These are phyloP conservation scores for Phytophthora syringae DNA, from an alignment of 352 stramenopile genomes.

Conservation along the genomic window DNA sequence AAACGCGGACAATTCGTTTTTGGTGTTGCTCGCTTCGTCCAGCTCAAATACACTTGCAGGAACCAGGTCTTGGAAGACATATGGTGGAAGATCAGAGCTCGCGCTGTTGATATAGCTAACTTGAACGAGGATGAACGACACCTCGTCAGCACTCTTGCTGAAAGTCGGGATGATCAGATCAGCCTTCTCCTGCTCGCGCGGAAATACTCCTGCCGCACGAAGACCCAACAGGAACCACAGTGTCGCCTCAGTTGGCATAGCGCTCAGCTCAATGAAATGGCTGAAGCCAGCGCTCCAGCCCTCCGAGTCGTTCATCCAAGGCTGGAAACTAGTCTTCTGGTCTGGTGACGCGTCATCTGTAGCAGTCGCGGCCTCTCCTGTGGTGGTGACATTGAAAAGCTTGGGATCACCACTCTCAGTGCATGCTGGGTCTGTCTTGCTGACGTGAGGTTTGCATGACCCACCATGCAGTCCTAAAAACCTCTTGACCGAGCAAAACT, in stretches of 20 bases:
- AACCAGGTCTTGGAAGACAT: not conserved
- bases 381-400: not conserved
- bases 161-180: constrained; percentile 33
- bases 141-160: not conserved
- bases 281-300: constrained; percentile 30
- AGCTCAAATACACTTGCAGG: not conserved
- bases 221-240: constrained; percentile 30
- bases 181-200: constrained; percentile 4
- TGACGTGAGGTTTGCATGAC: not conserved
- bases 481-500: constrained; percentile 10
- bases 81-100: not conserved
- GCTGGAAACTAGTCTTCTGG: too few species aligned
- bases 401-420: too few species aligned
- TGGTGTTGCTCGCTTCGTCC: not conserved
- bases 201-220: constrained; percentile 21
- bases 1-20: too few species aligned
- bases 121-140: constrained; percentile 31
- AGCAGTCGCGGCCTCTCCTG: not conserved
- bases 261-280: constrained; percentile 30
- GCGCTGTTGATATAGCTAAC: not conserved
- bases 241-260: constrained; percentile 1
- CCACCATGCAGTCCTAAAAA: constrained; percentile 3
- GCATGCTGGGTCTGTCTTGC: too few species aligned
- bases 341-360: not conserved
- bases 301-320: constrained; percentile 20